Percentiles rank a stretch among this genome's conserved stretches.
phyloP scores from a whole-genome alignment of 2,329 filamentous ascomycete genomes.

The Aureobasidium mangrovei region DNA sequence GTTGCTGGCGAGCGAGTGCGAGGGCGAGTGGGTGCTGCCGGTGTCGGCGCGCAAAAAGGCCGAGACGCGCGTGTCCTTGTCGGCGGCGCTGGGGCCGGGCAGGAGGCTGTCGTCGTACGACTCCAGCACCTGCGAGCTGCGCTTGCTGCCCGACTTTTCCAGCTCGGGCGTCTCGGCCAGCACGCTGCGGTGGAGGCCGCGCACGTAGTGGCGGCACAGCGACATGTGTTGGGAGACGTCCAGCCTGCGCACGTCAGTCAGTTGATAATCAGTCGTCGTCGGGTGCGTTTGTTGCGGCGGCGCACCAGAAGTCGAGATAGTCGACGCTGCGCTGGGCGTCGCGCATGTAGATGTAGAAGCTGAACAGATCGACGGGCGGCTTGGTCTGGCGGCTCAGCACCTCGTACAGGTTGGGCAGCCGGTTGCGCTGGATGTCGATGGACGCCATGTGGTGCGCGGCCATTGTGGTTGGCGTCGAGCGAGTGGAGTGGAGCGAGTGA shows the following conservation, averaged over 20 bases:
- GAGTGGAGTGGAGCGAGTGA: not conserved
- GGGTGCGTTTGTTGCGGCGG: not conserved
- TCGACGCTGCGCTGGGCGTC: constrained; percentile 97
- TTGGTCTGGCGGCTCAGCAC: constrained; percentile 90
- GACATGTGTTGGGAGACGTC: constrained; percentile 99
- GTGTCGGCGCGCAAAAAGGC: constrained; percentile 64
- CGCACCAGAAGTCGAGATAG: constrained; percentile 95
- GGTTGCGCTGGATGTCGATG: constrained; percentile 49
- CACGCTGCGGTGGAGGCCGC: constrained; percentile 86
- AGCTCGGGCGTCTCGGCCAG: constrained; percentile 87
- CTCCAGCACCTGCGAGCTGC: constrained; percentile 70
- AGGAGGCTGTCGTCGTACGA: constrained; percentile 20
- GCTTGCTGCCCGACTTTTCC: constrained; percentile 70
- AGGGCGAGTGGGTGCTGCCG: constrained; percentile 38
- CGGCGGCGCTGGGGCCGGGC: constrained; percentile 39
- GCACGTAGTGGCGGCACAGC: constrained; percentile 91
- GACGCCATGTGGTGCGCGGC: not conserved
- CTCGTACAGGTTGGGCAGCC: constrained; percentile 90
- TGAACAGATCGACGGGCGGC: constrained; percentile 92
- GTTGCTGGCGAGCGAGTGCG: constrained; percentile 43
- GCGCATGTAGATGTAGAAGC: constrained; percentile 99
- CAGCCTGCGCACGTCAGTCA: constrained; percentile 55
- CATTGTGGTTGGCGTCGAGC: constrained; percentile 3
- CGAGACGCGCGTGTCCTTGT: constrained; percentile 56
- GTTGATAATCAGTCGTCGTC: not conserved